Conservation (phyloP, 805 yeast genomes). For the Candida nitratophila region DNA sequence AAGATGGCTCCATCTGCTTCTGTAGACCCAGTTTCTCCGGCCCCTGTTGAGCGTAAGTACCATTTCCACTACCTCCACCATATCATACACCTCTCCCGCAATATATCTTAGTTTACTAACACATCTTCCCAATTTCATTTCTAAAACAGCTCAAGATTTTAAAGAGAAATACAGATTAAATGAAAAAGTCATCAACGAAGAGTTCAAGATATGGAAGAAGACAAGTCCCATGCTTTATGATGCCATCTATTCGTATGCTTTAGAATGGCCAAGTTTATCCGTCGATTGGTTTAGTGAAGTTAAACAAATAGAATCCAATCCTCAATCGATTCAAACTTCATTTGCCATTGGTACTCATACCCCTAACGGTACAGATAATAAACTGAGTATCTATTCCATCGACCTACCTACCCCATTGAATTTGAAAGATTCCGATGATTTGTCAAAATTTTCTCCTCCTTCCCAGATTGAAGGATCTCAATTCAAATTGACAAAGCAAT, state of each 20-base stretch:
- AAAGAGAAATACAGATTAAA: constrained; percentile 39
- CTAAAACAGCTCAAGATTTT: constrained; percentile 13
- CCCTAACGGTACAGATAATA: constrained; percentile 33
- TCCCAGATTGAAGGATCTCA: constrained; percentile 19
- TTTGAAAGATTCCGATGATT: constrained; percentile 12
- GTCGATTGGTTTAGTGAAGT: constrained; percentile 58
- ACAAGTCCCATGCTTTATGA: constrained; percentile 75
- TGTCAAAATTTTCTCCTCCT: constrained; percentile 20
- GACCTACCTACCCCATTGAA: constrained; percentile 43
- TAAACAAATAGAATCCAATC: constrained; percentile 11
- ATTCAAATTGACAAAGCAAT: constrained; percentile 37
- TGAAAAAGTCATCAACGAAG: constrained; percentile 67
- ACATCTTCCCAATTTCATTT: background rate
- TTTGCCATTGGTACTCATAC: constrained; percentile 44
- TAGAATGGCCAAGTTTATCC: constrained; percentile 66
- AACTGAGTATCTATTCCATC: constrained; percentile 37
- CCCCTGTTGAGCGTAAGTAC: no score
- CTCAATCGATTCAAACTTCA: constrained; percentile 21
- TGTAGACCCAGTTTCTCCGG: no score
- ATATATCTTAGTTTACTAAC: no score
- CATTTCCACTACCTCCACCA: no score
- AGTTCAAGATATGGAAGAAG: constrained; percentile 78
- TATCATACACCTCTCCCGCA: no score
- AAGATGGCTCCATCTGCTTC: no score
- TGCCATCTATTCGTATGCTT: constrained; percentile 59